Evolutionary conservation across 495 filamentous ascomycete genomes (phyloP).

Genomic region (Trichoderma virens): DNA sequence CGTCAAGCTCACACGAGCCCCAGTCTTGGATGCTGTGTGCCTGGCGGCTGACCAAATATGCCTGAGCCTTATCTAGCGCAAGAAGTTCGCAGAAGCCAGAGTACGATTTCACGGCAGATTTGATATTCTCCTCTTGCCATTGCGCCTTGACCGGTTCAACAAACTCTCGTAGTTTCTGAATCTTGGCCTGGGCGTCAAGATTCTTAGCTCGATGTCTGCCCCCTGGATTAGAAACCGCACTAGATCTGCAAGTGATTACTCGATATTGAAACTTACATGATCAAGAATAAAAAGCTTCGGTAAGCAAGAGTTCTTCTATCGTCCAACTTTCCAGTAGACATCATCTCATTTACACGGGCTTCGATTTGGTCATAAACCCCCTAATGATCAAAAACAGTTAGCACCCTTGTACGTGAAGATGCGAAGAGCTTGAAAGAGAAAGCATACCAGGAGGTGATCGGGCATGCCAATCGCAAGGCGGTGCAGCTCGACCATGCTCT

Average conservation of each 20-base stretch:
- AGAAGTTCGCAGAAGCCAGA: slow-evolving; percentile 71
- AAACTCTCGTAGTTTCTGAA: slow-evolving; percentile 61
- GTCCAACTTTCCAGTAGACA: slow-evolving; percentile 62
- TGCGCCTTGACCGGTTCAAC: slow-evolving; percentile 68
- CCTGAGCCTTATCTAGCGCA: slow-evolving; percentile 68
- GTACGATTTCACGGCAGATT: slow-evolving; percentile 63
- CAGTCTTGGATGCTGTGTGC: slow-evolving; percentile 78
- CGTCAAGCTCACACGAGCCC: slow-evolving; percentile 66
- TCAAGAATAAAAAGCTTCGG: slow-evolving; percentile 81
- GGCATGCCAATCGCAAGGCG: slow-evolving; percentile 84
- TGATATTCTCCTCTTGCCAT: slow-evolving; percentile 69
- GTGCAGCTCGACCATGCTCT: slow-evolving; percentile 79
- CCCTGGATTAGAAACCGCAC: slow-evolving; percentile 13
- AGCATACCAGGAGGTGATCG: slow-evolving; percentile 66
- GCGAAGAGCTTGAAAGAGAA: not conserved
- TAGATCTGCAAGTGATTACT: not conserved
- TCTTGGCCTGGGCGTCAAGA: slow-evolving; percentile 56
- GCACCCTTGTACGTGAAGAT: not conserved
- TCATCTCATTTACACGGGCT: slow-evolving; percentile 72
- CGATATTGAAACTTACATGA: slow-evolving; percentile 50
- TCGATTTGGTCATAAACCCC: slow-evolving; percentile 83
- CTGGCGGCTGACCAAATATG: slow-evolving; percentile 64
- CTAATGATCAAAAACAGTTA: slow-evolving; percentile 26
- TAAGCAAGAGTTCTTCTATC: slow-evolving; percentile 59
- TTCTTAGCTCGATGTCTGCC: slow-evolving; percentile 68